A percentile compares a stretch with the other conserved stretches of the same genome.
Conservation (phyloP, 768 basidiomycete genomes). For the Boletus rex-veris region DNA sequence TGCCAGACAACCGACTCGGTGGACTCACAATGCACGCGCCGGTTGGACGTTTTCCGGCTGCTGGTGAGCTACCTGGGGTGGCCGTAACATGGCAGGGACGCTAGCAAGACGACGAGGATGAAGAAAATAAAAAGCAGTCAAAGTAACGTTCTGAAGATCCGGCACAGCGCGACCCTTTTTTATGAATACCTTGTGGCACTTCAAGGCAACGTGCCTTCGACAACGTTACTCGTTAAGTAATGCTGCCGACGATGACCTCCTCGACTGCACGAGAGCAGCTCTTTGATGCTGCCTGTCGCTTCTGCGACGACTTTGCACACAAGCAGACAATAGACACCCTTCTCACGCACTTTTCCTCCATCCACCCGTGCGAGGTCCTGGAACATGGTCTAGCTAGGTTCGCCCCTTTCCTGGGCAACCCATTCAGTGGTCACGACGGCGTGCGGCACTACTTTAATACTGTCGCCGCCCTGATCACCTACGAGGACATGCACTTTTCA, state of each 20-base stretch:
- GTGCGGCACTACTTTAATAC: constrained; percentile 48
- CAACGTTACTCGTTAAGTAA: too few relatives aligned
- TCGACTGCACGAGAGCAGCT: constrained; percentile 29
- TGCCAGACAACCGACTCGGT: too few relatives aligned
- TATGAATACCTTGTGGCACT: too few relatives aligned
- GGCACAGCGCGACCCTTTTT: neutral
- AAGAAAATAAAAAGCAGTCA: neutral
- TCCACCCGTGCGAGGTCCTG: constrained; percentile 40
- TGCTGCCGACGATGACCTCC: too few relatives aligned
- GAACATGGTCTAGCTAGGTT: constrained; percentile 54
- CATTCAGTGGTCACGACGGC: constrained; percentile 43
- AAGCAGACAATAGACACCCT: constrained; percentile 42
- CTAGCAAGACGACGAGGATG: too few relatives aligned
- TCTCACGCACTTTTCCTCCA: constrained; percentile 49
- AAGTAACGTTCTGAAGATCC: too few relatives aligned
- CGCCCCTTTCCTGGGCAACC: constrained; percentile 58
- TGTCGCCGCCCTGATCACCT: constrained; percentile 44
- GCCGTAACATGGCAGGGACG: neutral
- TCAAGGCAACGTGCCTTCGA: too few relatives aligned
- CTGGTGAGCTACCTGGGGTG: neutral
- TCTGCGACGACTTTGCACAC: constrained; percentile 52
- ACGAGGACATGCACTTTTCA: constrained; percentile 50
- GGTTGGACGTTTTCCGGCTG: constrained; percentile 1
- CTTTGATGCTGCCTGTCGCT: constrained; percentile 40
- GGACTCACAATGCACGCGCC: constrained; percentile 12